Percentiles rank a stretch among this genome's conserved stretches.
phyloP scores from a whole-genome alignment of 352 stramenopile species.

The Phytophthora hibernalis region DNA sequence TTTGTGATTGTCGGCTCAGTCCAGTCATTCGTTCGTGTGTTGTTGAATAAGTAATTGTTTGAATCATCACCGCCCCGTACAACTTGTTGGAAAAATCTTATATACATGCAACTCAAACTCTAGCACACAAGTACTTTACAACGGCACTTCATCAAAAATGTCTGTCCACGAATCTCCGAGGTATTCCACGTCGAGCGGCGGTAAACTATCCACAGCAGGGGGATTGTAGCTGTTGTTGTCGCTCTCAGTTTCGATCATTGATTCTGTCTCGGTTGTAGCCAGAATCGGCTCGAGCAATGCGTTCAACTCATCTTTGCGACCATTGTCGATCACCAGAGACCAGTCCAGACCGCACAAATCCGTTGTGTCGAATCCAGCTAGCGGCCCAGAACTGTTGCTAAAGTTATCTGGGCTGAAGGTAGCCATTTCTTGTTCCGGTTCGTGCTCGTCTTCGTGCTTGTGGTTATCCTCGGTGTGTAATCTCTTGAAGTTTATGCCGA shows the following conservation, averaged over 20 bases:
- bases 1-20: background rate
- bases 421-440: slow-evolving; percentile 35
- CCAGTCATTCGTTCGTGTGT: background rate
- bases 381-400: slow-evolving; percentile 12
- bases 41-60: too few relatives aligned
- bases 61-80: too few relatives aligned
- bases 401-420: slow-evolving; percentile 26
- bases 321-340: slow-evolving; percentile 32
- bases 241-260: background rate
- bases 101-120: background rate
- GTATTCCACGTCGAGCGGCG: slow-evolving; percentile 33
- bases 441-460: slow-evolving; percentile 24
- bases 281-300: slow-evolving; percentile 33
- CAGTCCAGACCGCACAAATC: slow-evolving; percentile 36
- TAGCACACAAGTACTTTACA: slow-evolving; percentile 16
- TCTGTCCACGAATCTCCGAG: slow-evolving; percentile 36
- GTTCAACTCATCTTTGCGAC: slow-evolving; percentile 37
- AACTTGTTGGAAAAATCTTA: slow-evolving; percentile 1
- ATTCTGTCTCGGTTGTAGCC: background rate
- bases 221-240: slow-evolving; percentile 7
- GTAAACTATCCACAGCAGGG: slow-evolving; percentile 12
- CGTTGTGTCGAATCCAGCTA: slow-evolving; percentile 21
- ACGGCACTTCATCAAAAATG: slow-evolving; percentile 34
- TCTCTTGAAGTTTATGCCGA: slow-evolving; percentile 17
- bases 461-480: slow-evolving; percentile 15